These are phyloP conservation scores for Ceratonia siliqua DNA, from an alignment of 306 rosid genomes.

Conservation along the genomic window DNA sequence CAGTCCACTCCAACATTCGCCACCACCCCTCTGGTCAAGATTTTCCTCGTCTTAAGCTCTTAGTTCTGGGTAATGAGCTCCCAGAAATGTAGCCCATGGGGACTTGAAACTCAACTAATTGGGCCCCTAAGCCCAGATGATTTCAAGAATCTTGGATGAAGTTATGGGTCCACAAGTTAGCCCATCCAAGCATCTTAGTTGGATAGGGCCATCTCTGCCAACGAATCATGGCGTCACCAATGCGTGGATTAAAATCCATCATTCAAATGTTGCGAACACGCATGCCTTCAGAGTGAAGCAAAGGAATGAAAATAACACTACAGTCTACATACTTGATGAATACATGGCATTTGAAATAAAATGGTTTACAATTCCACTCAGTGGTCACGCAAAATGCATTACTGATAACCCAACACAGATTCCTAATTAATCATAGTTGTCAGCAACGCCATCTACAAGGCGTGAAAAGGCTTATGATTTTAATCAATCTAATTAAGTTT, in stretches of 20 bases:
- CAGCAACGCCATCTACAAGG: slow-evolving; percentile 40
- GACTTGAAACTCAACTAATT: not conserved
- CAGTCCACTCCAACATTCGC: too few relatives aligned
- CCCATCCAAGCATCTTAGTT: not conserved
- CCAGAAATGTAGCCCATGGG: too few relatives aligned
- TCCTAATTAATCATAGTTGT: slow-evolving; percentile 36
- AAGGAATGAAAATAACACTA: slow-evolving; percentile 27
- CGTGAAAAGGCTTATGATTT: slow-evolving; percentile 41
- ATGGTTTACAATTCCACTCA: not conserved
- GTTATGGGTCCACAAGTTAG: not conserved
- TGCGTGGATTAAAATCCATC: slow-evolving; percentile 47
- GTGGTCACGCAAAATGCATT: not conserved
- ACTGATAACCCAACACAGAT: not conserved
- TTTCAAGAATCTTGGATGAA: not conserved
- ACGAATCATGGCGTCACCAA: slow-evolving; percentile 39
- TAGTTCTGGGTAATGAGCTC: too few relatives aligned
- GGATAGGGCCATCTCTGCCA: too few relatives aligned
- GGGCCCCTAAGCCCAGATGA: not conserved
- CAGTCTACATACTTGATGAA: not conserved
- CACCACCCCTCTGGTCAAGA: too few relatives aligned
- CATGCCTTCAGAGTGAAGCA: slow-evolving; percentile 60
- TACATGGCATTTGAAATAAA: slow-evolving; percentile 23
- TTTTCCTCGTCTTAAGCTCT: too few relatives aligned
- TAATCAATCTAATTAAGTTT: slow-evolving; percentile 11
- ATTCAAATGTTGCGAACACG: slow-evolving; percentile 31